Conservation (phyloP, 2,329 filamentous ascomycete genomes). For the Pestalotiopsis sp. region DNA sequence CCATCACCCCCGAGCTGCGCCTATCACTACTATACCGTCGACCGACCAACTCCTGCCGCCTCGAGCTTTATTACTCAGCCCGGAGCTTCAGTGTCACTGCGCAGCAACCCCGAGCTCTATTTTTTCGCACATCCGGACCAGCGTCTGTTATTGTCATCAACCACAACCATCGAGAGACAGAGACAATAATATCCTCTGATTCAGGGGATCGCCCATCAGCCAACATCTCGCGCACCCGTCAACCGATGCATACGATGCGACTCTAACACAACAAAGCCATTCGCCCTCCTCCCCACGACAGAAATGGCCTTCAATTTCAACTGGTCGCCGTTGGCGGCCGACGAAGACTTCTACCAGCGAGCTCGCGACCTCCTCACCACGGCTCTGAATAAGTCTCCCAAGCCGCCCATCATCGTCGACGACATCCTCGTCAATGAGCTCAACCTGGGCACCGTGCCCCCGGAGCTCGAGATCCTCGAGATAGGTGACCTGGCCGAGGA, state of each 20-base stretch:
- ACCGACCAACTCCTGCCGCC: background rate
- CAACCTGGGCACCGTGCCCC: constrained; percentile 92
- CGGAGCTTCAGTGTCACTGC: background rate
- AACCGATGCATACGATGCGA: constrained; percentile 23
- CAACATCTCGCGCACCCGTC: background rate
- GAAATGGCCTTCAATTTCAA: constrained; percentile 99
- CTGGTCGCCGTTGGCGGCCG: constrained; percentile 98
- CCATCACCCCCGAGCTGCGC: background rate
- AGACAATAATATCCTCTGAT: background rate
- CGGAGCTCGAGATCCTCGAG: constrained; percentile 94
- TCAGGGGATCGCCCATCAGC: background rate
- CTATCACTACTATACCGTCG: background rate
- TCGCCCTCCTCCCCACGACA: constrained; percentile 23
- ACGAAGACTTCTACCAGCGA: constrained; percentile 86
- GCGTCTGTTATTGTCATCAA: background rate
- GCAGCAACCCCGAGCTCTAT: background rate
- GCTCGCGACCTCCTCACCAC: constrained; percentile 93
- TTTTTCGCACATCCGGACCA: background rate
- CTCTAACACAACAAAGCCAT: constrained; percentile 40
- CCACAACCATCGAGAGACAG: background rate
- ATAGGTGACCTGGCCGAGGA: constrained; percentile 98
- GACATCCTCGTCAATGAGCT: constrained; percentile 98
- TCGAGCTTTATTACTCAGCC: background rate
- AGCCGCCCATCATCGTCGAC: constrained; percentile 98
- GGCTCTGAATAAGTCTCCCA: constrained; percentile 95